Evolutionary conservation across 2,329 filamentous ascomycete genomes (phyloP), one percentile per base, ranked within the genome.

Genomic region (Penicillium concentricum): DNA sequence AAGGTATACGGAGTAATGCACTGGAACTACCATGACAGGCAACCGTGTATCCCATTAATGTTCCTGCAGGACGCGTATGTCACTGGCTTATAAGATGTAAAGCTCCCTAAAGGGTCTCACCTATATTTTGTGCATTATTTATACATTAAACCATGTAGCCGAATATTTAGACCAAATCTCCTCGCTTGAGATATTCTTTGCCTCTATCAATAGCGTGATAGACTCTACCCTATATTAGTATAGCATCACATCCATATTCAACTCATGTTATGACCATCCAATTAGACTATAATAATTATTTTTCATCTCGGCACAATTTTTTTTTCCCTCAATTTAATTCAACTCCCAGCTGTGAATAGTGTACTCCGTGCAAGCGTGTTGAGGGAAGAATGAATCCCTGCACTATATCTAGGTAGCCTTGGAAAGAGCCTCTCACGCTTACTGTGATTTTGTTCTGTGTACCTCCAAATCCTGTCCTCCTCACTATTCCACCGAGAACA

Each of bases 61-160:
- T 60, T 58, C 51, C 61, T 61, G 59, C 61, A 63, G 61, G 59
- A 61, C 61, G 61, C 59, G 61, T 63, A 61, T 43, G 55, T 32
- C 18, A 45, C 28, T 32, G 30, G 30, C 30, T 32, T 32, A 32
- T 32, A 13, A 32, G 4, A 32, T 6, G 12, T 13, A 32, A 32
- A 15, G 30, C 30, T 15, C 30, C 28, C 28, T 28, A 28, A 10
- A 28, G 28, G 28, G 28, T 28, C 9, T 10, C 5, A 3, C 9
- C 8, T 10, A 28, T 2, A 12, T 13, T 32, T 13, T 32, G 12
- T 13, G 10, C 10, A 30, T 30, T 10, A 30, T 8, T 30, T 9
- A 30, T 30, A 8, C 8, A 30, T 30, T 26, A 22, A 34, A 51
- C 26, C n/a, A n/a, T n/a, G n/a, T 5, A 39, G 34, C n/a, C 28